Evolutionary conservation across 129 eudicot genomes (phyloP).

Genomic region (Silybum marianum): DNA sequence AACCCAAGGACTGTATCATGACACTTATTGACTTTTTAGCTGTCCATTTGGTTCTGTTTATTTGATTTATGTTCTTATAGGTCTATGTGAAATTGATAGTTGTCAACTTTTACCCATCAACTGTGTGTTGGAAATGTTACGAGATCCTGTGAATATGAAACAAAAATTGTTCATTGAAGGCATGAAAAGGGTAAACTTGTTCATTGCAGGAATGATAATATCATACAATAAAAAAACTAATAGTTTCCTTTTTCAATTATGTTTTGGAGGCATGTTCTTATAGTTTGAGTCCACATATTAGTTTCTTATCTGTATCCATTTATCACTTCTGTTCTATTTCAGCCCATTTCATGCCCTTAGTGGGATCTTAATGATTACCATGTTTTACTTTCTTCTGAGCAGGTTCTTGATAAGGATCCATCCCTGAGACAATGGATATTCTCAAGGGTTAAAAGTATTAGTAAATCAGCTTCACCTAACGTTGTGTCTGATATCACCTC

Average conservation of each 20-base stretch:
- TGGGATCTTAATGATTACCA: neutral
- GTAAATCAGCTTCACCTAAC: constrained; percentile 56
- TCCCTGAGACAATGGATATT: constrained; percentile 70
- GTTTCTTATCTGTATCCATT: neutral
- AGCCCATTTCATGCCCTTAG: neutral
- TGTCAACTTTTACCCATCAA: neutral
- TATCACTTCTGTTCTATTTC: neutral
- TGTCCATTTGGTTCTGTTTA: neutral
- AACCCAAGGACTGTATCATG: neutral
- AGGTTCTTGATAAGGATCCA: constrained; percentile 70
- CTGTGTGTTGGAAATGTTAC: neutral
- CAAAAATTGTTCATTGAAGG: no score
- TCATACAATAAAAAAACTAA: neutral
- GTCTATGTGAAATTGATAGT: neutral
- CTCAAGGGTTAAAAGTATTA: constrained; percentile 54
- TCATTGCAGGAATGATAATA: no score
- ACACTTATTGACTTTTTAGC: neutral
- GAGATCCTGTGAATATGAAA: neutral
- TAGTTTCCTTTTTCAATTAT: neutral
- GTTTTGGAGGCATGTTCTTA: neutral
- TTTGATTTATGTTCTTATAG: neutral
- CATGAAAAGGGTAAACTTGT: no score
- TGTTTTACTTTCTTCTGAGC: constrained; percentile 33
- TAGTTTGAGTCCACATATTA: neutral
- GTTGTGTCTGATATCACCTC: constrained; percentile 52